Evolutionary conservation across 495 filamentous ascomycete genomes (phyloP).

Genomic region (Aspergillus panamensis): DNA sequence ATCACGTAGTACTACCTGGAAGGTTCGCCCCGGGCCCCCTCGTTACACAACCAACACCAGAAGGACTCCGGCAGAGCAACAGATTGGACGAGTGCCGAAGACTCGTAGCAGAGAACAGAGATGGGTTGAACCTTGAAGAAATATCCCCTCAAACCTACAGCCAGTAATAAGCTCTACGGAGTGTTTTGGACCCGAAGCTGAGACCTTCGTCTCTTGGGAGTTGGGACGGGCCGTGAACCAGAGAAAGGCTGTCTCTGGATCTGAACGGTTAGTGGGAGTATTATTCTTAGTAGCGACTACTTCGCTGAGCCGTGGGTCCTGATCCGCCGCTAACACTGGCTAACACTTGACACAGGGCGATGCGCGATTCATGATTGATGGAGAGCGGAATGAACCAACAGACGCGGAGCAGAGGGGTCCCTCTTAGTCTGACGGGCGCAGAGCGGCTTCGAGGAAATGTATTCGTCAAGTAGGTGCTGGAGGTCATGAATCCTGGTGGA

Average conservation of each 20-base stretch:
- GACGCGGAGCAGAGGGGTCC: conserved; percentile 17
- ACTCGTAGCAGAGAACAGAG: conserved; percentile 5
- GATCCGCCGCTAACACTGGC: conserved; percentile 25
- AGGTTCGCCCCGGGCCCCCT: conserved; percentile 21
- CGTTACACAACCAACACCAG: conserved; percentile 7
- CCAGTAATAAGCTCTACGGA: conserved; percentile 14
- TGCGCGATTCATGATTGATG: conserved; percentile 20
- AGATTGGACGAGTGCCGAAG: neutral
- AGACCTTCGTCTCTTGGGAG: conserved; percentile 14
- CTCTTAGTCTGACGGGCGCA: conserved; percentile 14
- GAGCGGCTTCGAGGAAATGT: neutral
- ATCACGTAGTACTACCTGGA: conserved; percentile 13
- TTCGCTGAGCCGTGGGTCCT: conserved; percentile 25
- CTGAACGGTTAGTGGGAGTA: conserved; percentile 10
- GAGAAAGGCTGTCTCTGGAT: conserved; percentile 10
- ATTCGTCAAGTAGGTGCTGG: conserved; percentile 14
- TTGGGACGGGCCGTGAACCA: conserved; percentile 17
- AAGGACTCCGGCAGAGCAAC: neutral
- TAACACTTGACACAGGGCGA: conserved; percentile 3
- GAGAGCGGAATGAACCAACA: conserved; percentile 15
- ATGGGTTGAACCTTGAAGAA: neutral
- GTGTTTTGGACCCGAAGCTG: conserved; percentile 15
- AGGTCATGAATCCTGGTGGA: conserved; percentile 14
- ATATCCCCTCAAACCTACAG: neutral
- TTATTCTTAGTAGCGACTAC: neutral